Evolutionary conservation across 345 rosid species (phyloP).

Genomic region (Sisymbrium irio): DNA sequence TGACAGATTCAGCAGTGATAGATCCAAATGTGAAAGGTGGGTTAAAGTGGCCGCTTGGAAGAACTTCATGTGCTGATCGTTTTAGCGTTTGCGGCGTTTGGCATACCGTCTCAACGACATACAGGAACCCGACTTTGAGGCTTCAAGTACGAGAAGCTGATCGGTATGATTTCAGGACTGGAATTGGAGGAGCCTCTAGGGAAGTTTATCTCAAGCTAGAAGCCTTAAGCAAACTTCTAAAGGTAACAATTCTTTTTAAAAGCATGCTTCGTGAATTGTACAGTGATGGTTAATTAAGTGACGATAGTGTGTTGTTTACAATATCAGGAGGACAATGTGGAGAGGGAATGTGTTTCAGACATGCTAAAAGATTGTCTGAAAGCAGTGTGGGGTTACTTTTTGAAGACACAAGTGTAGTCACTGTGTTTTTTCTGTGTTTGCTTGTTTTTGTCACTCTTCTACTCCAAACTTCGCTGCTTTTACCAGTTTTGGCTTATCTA

Average conservation of each 20-base stretch:
- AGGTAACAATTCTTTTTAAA: not conserved
- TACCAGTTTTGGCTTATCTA: not conserved
- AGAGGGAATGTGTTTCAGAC: slow-evolving; percentile 19
- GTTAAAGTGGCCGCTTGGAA: slow-evolving; percentile 57
- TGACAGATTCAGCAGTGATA: slow-evolving; percentile 49
- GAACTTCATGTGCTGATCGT: slow-evolving; percentile 39
- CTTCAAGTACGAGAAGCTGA: slow-evolving; percentile 57
- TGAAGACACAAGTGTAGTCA: slow-evolving; percentile 14
- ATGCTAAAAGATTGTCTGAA: slow-evolving; percentile 26
- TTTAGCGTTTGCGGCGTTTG: slow-evolving; percentile 46
- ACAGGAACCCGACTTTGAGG: slow-evolving; percentile 35
- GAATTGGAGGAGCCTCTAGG: slow-evolving; percentile 34
- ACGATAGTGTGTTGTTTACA: not conserved
- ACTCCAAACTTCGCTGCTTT: slow-evolving; percentile 5
- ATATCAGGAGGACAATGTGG: slow-evolving; percentile 18
- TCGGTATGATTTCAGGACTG: slow-evolving; percentile 49
- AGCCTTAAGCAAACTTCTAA: slow-evolving; percentile 26
- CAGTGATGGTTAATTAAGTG: not conserved
- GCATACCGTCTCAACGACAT: slow-evolving; percentile 43
- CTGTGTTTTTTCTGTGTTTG: slow-evolving; percentile 12
- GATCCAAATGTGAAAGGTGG: slow-evolving; percentile 66
- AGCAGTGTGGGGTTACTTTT: slow-evolving; percentile 13
- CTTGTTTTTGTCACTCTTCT: slow-evolving; percentile 1
- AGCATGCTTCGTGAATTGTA: not conserved
- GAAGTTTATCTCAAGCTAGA: slow-evolving; percentile 50